Evolutionary conservation across 2,329 filamentous ascomycete species (phyloP), one percentile per base, ranked within the genome.

Genomic region (Aciculosporium take): DNA sequence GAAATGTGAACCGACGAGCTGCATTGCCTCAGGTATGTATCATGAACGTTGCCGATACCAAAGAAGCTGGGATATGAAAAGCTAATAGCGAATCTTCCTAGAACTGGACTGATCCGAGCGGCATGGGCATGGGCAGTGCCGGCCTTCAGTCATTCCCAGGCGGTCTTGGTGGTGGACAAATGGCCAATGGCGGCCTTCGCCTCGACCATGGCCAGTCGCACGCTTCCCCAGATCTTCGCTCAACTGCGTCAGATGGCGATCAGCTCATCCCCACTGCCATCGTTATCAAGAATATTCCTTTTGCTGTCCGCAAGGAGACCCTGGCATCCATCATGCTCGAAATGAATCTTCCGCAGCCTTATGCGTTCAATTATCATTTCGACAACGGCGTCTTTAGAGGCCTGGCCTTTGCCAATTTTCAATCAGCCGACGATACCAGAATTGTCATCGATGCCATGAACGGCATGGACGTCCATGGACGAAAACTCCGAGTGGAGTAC

Each of bases 331-430:
- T 95, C 51, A 98, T 98, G 91, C 84, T 88, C 7, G 85, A 94
- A 17, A 76, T 96, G 72, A 83, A 86, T 50, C 74, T 98, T 30
- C 91, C 91, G 1, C 76, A 96, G 51, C 91, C 91, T 0, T 98
- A 98, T 57, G 91, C 91, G 10, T 98, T 98, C 71, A 98, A 98
- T 69, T 96, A 98, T 56, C 91, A 98, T 62, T 98, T 98, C 57
- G 91, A 98, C 59, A 93, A 94, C 54, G 91, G 91, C 23, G 88
- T 98, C 23, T 98, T 98, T 67, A 74, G 91, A 44, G 91, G 91
- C 6, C 69, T 98, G 39, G 91, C 91, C 2, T 98, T 98, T 66
- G 91, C 91, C 57, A 98, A 98, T 64, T 98, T 96, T 61, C 94
- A 91, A 28, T 94, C 86, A 13, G 79, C 91, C 1, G 84, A 95